A percentile compares a stretch with the other conserved stretches of the same genome.
phyloP scores from a whole-genome alignment of 2,329 filamentous ascomycete species.

The Botrytis medusae region DNA sequence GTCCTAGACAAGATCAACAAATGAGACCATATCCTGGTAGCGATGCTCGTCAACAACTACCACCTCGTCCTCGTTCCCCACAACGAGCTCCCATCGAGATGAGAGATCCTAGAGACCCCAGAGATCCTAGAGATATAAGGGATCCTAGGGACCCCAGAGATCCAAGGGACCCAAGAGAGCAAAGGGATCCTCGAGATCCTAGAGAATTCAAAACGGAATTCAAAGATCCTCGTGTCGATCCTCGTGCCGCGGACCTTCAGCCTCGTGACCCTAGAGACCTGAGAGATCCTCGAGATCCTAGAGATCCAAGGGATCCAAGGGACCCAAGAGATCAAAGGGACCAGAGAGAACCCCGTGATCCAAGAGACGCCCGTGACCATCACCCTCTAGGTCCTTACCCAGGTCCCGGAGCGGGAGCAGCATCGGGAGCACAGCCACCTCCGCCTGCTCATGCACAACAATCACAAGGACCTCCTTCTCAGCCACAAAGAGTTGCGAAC shows the following conservation, averaged over 20 bases:
- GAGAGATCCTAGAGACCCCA: slow-evolving; percentile 2
- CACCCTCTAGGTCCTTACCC: slow-evolving; percentile 37
- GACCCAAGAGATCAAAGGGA: slow-evolving; percentile 14
- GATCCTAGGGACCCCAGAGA: slow-evolving; percentile 36
- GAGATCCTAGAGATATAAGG: slow-evolving; percentile 12
- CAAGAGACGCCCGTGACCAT: slow-evolving; percentile 29
- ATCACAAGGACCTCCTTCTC: slow-evolving; percentile 41
- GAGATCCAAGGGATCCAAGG: not conserved
- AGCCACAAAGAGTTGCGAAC: slow-evolving; percentile 57
- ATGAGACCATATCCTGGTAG: slow-evolving; percentile 68
- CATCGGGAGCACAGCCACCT: slow-evolving; percentile 27
- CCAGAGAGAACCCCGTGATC: slow-evolving; percentile 8
- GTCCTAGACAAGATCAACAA: slow-evolving; percentile 71
- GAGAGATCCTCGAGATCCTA: not conserved
- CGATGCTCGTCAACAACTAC: slow-evolving; percentile 52
- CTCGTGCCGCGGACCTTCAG: slow-evolving; percentile 33
- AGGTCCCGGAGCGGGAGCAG: slow-evolving; percentile 28
- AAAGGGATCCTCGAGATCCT: not conserved
- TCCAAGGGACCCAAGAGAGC: slow-evolving; percentile 36
- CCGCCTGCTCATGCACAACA: slow-evolving; percentile 42
- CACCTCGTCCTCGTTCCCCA: slow-evolving; percentile 57
- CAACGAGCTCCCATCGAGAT: slow-evolving; percentile 36
- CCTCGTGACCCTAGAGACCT: slow-evolving; percentile 33
- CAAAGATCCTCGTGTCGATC: slow-evolving; percentile 4
- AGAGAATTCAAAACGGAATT: slow-evolving; percentile 11